Conservation (phyloP, 1,284 basidiomycete species). For the Ustilago loliicola region DNA sequence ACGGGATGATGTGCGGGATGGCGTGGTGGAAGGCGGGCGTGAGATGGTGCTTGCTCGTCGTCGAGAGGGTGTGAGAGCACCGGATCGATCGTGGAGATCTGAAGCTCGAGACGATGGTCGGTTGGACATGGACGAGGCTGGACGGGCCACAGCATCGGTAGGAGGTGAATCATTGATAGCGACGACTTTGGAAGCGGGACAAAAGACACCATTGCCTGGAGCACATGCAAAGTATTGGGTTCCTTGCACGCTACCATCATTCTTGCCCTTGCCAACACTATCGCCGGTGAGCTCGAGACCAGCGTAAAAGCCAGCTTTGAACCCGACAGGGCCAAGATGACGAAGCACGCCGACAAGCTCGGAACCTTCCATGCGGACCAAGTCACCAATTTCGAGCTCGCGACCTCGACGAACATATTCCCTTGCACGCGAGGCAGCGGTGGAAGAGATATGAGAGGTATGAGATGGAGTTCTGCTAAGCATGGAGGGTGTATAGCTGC, state of each 20-base stretch:
- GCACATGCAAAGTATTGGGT: slow-evolving; percentile 89
- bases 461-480: slow-evolving; percentile 37
- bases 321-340: slow-evolving; percentile 63
- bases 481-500: slow-evolving; percentile 22
- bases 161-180: slow-evolving; percentile 50
- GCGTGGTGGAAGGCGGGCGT: slow-evolving; percentile 40
- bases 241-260: slow-evolving; percentile 88
- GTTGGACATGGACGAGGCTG: slow-evolving; percentile 64
- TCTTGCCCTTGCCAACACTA: slow-evolving; percentile 87
- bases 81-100: slow-evolving; percentile 30
- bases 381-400: slow-evolving; percentile 62
- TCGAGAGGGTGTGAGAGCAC: slow-evolving; percentile 48
- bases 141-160: slow-evolving; percentile 64
- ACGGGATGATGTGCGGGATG: slow-evolving; percentile 47
- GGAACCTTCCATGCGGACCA: slow-evolving; percentile 57
- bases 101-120: slow-evolving; percentile 51
- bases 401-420: slow-evolving; percentile 36
- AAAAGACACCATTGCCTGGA: slow-evolving; percentile 89
- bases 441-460: slow-evolving; percentile 41
- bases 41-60: slow-evolving; percentile 43
- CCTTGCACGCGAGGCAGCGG: slow-evolving; percentile 42
- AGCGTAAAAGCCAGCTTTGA: slow-evolving; percentile 62
- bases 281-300: slow-evolving; percentile 67
- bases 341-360: slow-evolving; percentile 64
- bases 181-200: slow-evolving; percentile 81